Conservation (phyloP, 768 basidiomycete species). For the Macrolepiota albuminosa region DNA sequence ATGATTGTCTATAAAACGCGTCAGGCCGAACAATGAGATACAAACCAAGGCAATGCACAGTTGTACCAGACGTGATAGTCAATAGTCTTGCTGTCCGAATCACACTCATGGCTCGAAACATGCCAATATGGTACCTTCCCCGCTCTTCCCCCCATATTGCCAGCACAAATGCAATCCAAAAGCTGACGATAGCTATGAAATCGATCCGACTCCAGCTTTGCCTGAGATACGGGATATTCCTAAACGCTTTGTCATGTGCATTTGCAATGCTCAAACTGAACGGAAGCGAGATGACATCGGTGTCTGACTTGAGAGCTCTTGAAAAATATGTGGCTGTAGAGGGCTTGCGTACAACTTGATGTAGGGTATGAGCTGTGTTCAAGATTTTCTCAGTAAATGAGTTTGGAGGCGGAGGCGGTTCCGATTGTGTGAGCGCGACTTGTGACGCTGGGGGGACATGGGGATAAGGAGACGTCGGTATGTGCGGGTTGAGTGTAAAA, state of each 20-base stretch:
- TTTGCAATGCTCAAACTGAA: slow-evolving; percentile 57
- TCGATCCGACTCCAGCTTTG: slow-evolving; percentile 94
- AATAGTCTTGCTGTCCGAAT: slow-evolving; percentile 78
- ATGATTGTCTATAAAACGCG: slow-evolving; percentile 59
- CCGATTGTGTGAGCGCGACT: slow-evolving; percentile 23
- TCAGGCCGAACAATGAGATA: neutral
- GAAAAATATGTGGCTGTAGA: slow-evolving; percentile 48
- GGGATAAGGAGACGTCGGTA: slow-evolving; percentile 24
- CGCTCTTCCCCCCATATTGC: slow-evolving; percentile 66
- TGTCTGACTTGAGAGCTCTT: slow-evolving; percentile 40
- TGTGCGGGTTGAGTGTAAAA: slow-evolving; percentile 39
- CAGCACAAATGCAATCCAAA: slow-evolving; percentile 81
- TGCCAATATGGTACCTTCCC: slow-evolving; percentile 66
- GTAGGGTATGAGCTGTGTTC: slow-evolving; percentile 28
- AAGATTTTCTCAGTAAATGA: slow-evolving; percentile 30
- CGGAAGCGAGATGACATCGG: slow-evolving; percentile 50
- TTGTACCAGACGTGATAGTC: slow-evolving; percentile 87
- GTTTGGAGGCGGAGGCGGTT: slow-evolving; percentile 18
- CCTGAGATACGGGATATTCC: slow-evolving; percentile 82
- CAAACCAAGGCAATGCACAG: slow-evolving; percentile 43
- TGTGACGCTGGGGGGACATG: slow-evolving; percentile 15
- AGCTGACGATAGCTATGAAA: slow-evolving; percentile 76
- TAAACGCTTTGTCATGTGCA: slow-evolving; percentile 49
- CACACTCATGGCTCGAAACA: slow-evolving; percentile 87
- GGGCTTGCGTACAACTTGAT: slow-evolving; percentile 37